Evolutionary conservation across 2,329 filamentous ascomycete species (phyloP).

Genomic region (Dactylonectria macrodidyma): DNA sequence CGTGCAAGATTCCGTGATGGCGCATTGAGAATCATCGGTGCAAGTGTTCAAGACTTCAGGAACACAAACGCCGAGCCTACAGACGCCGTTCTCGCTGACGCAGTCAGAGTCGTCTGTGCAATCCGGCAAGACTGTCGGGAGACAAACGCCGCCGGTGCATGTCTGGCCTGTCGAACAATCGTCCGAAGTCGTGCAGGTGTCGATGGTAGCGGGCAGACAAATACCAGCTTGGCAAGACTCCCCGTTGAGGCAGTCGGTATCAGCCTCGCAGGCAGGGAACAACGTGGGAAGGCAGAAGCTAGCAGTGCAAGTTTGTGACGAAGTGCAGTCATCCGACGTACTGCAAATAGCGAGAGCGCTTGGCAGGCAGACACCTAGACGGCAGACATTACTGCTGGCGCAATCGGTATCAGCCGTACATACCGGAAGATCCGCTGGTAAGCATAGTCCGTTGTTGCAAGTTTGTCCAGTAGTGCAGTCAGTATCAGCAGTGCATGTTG

Average conservation of each 20-base stretch:
- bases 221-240: constrained; percentile 6
- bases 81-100: constrained; percentile 1
- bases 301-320: not conserved
- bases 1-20: constrained; percentile 3
- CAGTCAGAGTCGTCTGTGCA: constrained; percentile 16
- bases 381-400: not conserved
- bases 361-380: constrained; percentile 11
- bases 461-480: constrained; percentile 6
- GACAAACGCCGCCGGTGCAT: constrained; percentile 18
- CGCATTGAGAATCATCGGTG: not conserved
- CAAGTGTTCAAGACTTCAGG: constrained; percentile 11
- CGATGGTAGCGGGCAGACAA: constrained; percentile 3
- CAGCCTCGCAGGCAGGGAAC: constrained; percentile 15
- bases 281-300: constrained; percentile 5
- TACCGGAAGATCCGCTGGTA: not conserved
- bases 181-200: not conserved
- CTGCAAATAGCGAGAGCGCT: not conserved
- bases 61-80: constrained; percentile 16
- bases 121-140: not conserved
- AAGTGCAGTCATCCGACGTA: not conserved
- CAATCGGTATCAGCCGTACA: constrained; percentile 2
- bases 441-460: constrained; percentile 18
- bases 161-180: constrained; percentile 5
- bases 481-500: not conserved
- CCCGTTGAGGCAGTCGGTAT: not conserved